These are phyloP conservation scores for Pholiota molesta DNA, from an alignment of 768 basidiomycete genomes.

Conservation along the genomic window DNA sequence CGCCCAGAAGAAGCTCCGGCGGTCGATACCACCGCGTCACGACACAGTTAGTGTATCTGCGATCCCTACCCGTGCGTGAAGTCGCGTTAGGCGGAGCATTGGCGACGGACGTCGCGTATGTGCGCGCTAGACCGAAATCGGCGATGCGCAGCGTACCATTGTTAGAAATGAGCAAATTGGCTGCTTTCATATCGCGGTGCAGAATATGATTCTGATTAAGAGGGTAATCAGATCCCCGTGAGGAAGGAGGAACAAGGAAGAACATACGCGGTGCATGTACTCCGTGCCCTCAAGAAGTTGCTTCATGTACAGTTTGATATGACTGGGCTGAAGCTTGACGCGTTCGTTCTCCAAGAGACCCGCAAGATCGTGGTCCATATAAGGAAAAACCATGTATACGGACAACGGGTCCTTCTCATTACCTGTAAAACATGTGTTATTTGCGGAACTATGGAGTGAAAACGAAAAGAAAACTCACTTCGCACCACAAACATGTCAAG, in stretches of 20 bases:
- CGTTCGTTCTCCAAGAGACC: slow-evolving; percentile 91
- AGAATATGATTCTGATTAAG: slow-evolving; percentile 84
- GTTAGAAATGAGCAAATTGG: slow-evolving; percentile 93
- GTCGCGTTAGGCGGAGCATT: slow-evolving; percentile 22
- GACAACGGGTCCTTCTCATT: slow-evolving; percentile 74
- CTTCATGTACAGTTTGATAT: slow-evolving; percentile 95
- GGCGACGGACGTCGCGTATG: slow-evolving; percentile 59
- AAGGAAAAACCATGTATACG: slow-evolving; percentile 99
- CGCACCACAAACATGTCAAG: slow-evolving; percentile 91
- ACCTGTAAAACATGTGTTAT: slow-evolving; percentile 38
- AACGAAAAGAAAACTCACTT: slow-evolving; percentile 47
- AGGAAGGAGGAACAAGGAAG: slow-evolving; percentile 6
- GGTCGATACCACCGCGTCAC: slow-evolving; percentile 96
- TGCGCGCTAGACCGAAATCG: slow-evolving; percentile 94
- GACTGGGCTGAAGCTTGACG: slow-evolving; percentile 78
- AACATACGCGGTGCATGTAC: slow-evolving; percentile 89
- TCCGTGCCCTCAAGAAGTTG: slow-evolving; percentile 96
- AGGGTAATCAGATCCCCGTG: slow-evolving; percentile 9
- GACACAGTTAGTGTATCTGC: slow-evolving; percentile 93
- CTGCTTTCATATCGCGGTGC: slow-evolving; percentile 99
- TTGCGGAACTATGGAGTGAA: background rate
- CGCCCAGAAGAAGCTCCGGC: slow-evolving; percentile 89
- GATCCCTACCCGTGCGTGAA: slow-evolving; percentile 41
- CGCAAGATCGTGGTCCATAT: slow-evolving; percentile 99
- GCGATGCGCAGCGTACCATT: slow-evolving; percentile 83